These are phyloP conservation scores for Kwoniella pini DNA, from an alignment of 768 basidiomycete genomes.

Conservation along the genomic window DNA sequence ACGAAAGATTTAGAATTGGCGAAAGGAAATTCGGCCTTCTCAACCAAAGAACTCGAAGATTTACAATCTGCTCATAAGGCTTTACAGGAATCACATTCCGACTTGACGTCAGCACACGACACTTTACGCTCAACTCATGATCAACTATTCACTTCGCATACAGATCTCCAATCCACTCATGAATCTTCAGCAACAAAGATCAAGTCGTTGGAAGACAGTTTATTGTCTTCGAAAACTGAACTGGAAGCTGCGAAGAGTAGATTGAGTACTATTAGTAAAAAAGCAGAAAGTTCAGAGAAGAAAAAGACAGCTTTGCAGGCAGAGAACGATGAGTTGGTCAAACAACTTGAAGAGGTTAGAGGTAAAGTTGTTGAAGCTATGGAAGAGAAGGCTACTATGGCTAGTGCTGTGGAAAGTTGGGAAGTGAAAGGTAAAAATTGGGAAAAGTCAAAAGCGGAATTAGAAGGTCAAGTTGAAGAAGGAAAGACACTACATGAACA, in stretches of 20 bases:
- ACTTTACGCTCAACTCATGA: conserved; percentile 21
- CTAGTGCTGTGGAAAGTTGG: conserved; percentile 34
- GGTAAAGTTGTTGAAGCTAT: conserved; percentile 46
- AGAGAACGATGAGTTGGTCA: conserved; percentile 50
- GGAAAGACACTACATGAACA: conserved; percentile 26
- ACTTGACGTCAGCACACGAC: conserved; percentile 16
- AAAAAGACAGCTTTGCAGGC: conserved; percentile 39
- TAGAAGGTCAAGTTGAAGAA: conserved; percentile 25
- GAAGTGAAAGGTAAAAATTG: conserved; percentile 29
- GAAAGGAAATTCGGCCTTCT: conserved; percentile 5
- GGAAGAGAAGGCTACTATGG: conserved; percentile 48
- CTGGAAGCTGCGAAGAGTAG: conserved; percentile 13
- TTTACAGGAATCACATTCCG: conserved; percentile 7
- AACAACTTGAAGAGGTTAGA: conserved; percentile 51
- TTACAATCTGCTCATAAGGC: conserved; percentile 16
- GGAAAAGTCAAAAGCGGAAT: conserved; percentile 26
- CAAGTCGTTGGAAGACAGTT: conserved; percentile 5
- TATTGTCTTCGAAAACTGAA: conserved; percentile 7
- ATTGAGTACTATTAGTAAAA: conserved; percentile 28
- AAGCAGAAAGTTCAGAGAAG: conserved; percentile 43
- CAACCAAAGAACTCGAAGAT: conserved; percentile 3
- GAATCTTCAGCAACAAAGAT: not conserved
- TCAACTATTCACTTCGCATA: conserved; percentile 10
- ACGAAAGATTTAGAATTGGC: conserved; percentile 12
- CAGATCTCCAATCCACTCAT: conserved; percentile 10